Base-by-base conservation (phyloP, 163 green algal species). In the Trebouxia gelatinosa region DNA sequence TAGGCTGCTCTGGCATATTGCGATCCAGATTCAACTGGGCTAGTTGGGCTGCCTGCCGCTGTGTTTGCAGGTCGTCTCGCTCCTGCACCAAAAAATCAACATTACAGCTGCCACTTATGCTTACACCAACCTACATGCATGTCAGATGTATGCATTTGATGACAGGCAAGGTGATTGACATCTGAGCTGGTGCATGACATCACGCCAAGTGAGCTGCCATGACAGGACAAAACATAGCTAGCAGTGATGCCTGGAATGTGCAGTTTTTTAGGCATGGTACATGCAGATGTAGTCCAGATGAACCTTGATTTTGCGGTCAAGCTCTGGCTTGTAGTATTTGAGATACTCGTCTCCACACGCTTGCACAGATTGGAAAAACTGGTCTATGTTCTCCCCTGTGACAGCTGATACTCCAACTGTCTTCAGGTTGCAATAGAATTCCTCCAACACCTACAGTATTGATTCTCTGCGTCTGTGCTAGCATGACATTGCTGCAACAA, bases 361-460 rank as follows among this genome's bases (percentile, higher is more conserved):
- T 2, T 81, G 34, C 31, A 95, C 83, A 28, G 82, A 84, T 62
- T 80, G 66, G 29, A 98, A 92, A 34, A 98, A 90, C 0, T 95
- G 89, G 9, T 92, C 85, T 85, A 97, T 95, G 28, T 96, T 96
- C 57, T 74, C 75, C 5, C 87, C 95, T 19, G 94, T 98, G 4
- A 97, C 59, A 7, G 95, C 93, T 2, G 89, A 96, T 64, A 99
- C 92, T 0, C 93, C 94, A 31, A 97, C 95, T 37, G 65, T 78
- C 11, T 80, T 70, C 79, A 99, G 80, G 79, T 92, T 91, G 26
- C 81, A 62, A 76, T 99, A 99, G 78, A 99, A 99, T 80, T 97
- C 89, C 32, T 98, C 93, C 40, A 98, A 82, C 51, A 95, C 87
- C 51, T 87, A 59, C 48, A 59, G 48, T 59, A 59, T 23, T n/a